phyloP scores from a whole-genome alignment of 352 stramenopile genomes.

The Vaucheria bursata region DNA sequence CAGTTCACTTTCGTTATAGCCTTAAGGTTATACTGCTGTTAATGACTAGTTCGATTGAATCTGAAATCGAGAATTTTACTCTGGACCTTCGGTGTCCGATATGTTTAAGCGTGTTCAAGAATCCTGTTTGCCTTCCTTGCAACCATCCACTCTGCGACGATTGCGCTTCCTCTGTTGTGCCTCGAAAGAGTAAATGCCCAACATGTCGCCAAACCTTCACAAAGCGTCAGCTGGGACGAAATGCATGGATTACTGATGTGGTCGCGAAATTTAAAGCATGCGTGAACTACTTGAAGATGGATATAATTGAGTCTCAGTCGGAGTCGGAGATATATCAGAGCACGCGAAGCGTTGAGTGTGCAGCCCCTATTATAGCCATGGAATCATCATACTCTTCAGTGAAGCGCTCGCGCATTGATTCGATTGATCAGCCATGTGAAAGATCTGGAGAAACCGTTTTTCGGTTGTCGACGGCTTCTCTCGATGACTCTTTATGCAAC shows the following conservation, averaged over 20 bases:
- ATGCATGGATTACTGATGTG: background rate
- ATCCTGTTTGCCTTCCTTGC: background rate
- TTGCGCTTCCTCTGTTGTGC: background rate
- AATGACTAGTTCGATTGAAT: too few relatives aligned
- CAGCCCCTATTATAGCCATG: too few relatives aligned
- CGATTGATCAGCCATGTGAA: too few relatives aligned
- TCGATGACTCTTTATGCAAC: too few relatives aligned
- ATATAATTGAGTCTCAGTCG: background rate
- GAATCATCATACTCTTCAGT: too few relatives aligned
- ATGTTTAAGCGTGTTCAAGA: background rate
- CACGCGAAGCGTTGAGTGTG: too few relatives aligned
- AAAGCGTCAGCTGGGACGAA: conserved; percentile 2
- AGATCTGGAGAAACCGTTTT: too few relatives aligned
- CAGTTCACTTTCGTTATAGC: too few relatives aligned
- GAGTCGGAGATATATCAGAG: too few relatives aligned
- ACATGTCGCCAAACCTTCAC: conserved; percentile 4
- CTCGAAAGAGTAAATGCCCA: background rate
- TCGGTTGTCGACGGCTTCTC: too few relatives aligned
- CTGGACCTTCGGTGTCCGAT: background rate
- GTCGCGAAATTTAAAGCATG: background rate
- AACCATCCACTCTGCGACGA: background rate
- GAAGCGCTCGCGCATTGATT: too few relatives aligned
- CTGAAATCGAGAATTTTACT: background rate
- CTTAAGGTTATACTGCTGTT: too few relatives aligned
- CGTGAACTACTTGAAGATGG: background rate